A percentile compares a stretch with the other conserved stretches of the same genome.
Evolutionary conservation across 768 basidiomycete genomes (phyloP).

Genomic region (Cantharellus cinnabarinus): DNA sequence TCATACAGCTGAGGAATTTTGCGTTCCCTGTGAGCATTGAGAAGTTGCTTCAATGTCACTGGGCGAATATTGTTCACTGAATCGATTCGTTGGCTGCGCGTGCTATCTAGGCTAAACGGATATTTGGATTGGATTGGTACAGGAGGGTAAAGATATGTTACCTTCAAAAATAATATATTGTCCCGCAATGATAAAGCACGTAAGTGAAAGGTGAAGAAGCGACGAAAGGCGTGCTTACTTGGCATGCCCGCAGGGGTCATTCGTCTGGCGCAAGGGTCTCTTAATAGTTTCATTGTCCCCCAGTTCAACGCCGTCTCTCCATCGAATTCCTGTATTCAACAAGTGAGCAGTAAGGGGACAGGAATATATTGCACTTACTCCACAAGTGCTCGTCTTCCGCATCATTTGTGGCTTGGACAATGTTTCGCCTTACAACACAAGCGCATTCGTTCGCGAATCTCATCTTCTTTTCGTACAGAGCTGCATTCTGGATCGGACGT

Average conservation of each 20-base stretch:
- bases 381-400: slow-evolving; percentile 26
- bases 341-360: neutral
- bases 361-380: slow-evolving; percentile 24
- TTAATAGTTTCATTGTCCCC: slow-evolving; percentile 72
- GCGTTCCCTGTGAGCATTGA: slow-evolving; percentile 45
- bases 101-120: no score
- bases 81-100: no score
- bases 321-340: slow-evolving; percentile 32
- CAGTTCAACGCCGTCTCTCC: slow-evolving; percentile 68
- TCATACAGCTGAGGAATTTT: slow-evolving; percentile 48
- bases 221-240: neutral
- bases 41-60: slow-evolving; percentile 20
- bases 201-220: neutral
- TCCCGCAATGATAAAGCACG: neutral
- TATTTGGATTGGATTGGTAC: neutral
- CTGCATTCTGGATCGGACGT: slow-evolving; percentile 24
- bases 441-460: slow-evolving; percentile 53
- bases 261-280: slow-evolving; percentile 25
- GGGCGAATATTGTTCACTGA: neutral
- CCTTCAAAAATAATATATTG: neutral
- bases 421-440: slow-evolving; percentile 49
- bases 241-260: neutral
- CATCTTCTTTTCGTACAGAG: slow-evolving; percentile 31
- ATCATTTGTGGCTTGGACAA: slow-evolving; percentile 51
- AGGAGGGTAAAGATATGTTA: neutral